Percentiles rank a stretch among this genome's conserved stretches.
phyloP scores from a whole-genome alignment of 768 basidiomycete species.

The Phylloporus sp. region DNA sequence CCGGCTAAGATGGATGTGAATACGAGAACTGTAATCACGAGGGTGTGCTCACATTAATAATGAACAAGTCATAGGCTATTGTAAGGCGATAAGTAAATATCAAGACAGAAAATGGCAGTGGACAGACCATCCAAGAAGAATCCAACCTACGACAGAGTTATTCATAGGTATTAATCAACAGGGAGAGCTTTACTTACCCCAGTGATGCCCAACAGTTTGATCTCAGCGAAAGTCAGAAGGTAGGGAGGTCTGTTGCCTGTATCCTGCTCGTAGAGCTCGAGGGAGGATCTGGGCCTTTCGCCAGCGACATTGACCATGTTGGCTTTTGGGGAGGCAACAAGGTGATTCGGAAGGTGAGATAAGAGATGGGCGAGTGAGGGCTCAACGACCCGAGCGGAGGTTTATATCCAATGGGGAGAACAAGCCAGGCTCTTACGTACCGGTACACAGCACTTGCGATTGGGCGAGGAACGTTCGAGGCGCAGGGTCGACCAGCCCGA shows the following conservation, averaged over 20 bases:
- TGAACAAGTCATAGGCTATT: slow-evolving; percentile 65
- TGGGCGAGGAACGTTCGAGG: slow-evolving; percentile 3
- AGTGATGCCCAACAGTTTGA: slow-evolving; percentile 59
- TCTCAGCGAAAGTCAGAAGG: slow-evolving; percentile 41
- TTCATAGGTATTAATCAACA: not conserved
- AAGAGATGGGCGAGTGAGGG: not conserved
- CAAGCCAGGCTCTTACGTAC: not conserved
- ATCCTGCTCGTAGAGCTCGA: slow-evolving; percentile 28
- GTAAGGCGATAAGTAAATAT: slow-evolving; percentile 3
- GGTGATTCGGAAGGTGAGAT: not conserved
- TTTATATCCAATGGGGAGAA: not conserved
- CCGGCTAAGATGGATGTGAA: slow-evolving; percentile 41
- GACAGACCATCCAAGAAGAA: slow-evolving; percentile 67
- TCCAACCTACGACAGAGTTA: slow-evolving; percentile 43
- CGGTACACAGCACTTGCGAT: not conserved
- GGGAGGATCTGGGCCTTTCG: slow-evolving; percentile 6
- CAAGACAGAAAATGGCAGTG: not conserved
- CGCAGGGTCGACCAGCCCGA: not conserved
- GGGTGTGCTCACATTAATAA: slow-evolving; percentile 61
- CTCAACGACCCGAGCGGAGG: not conserved
- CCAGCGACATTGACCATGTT: slow-evolving; percentile 11
- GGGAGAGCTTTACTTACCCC: slow-evolving; percentile 39
- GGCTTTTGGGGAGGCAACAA: not conserved
- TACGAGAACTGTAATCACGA: not conserved
- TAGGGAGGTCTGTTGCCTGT: slow-evolving; percentile 35